Conservation (phyloP, 768 basidiomycete species). For the Mycena indigotica region DNA sequence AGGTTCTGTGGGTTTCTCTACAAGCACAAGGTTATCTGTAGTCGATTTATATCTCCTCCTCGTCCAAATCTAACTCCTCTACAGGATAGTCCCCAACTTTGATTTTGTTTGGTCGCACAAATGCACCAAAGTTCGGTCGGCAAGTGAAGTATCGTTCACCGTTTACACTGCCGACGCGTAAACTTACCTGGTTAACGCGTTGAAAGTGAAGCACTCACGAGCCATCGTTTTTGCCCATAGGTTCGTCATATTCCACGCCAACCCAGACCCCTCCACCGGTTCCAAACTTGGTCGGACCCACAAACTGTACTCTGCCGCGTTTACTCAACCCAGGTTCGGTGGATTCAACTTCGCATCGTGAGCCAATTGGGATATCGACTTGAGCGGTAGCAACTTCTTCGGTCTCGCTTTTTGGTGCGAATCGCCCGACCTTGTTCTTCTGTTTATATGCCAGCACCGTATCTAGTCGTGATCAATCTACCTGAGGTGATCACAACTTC, state of each 20-base stretch:
- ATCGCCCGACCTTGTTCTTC: constrained; percentile 84
- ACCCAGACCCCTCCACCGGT: constrained; percentile 74
- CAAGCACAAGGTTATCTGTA: too few species aligned
- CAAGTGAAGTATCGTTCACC: constrained; percentile 87
- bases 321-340: constrained; percentile 68
- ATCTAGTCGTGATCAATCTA: constrained; percentile 48
- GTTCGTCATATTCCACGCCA: constrained; percentile 94
- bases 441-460: constrained; percentile 90
- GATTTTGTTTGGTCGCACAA: constrained; percentile 83
- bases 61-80: constrained; percentile 74
- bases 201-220: constrained; percentile 58
- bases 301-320: constrained; percentile 83
- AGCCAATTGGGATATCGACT: constrained; percentile 62
- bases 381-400: constrained; percentile 28
- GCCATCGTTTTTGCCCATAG: constrained; percentile 93
- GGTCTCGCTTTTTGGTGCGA: constrained; percentile 56
- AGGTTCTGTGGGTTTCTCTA: constrained; percentile 1
- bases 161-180: constrained; percentile 59
- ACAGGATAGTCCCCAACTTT: constrained; percentile 85
- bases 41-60: constrained; percentile 57
- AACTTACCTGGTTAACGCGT: background rate
- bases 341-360: constrained; percentile 84
- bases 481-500: background rate
- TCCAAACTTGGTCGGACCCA: constrained; percentile 79
- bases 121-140: constrained; percentile 74